Base-by-base conservation (phyloP, 2,329 filamentous ascomycete species). In the Colletotrichum caudatum region DNA sequence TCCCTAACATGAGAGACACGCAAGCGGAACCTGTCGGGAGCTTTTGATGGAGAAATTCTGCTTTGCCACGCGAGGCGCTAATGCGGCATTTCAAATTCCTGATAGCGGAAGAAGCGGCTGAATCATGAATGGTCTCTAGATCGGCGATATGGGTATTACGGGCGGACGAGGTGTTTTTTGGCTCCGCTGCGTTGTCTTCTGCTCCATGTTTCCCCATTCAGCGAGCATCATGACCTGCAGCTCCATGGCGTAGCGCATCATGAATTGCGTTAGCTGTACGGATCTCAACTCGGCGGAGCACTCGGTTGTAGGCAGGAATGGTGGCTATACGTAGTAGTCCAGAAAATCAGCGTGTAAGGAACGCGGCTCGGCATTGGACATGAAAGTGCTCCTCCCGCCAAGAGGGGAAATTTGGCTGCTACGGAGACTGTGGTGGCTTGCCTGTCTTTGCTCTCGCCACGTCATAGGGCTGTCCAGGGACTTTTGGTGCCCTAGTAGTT, bases 71-170 rank as follows among this genome's bases (percentile, higher is more conserved):
- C 54, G 39, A 16, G 20, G 3, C 35, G 35, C 35, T 57, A 57
- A 7, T 6, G 6, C 20, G 3, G 3, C 35, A 57, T 57, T 39
- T 7, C n/a, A 39, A 57, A 26, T 57, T 26, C 14, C 54, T 23
- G 35, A 23, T 57, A 11, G 5, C 54, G 54, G 54, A 26, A 57
- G 54, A 57, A 57, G 54, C 54, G 54, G 54, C 54, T 57, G n/a
- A 57, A 57, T 57, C 5, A 1, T 41, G 12, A 16, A 6, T 23
- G 54, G 20, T 18, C 5, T 39, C 1, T 39, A 20, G 33, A 57
- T 57, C 35, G 54, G 12, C 16, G 23, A 11, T 54, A 12, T 20
- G 29, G 16, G 51, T 6, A 20, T 20, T 20, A 16, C 16, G 16
- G 8, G 16, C n/a, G 51, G 11, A 9, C 53, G 12, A 12, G 35